Evolutionary conservation across 148 eudicot genomes (phyloP).

Genomic region (Silene conica): DNA sequence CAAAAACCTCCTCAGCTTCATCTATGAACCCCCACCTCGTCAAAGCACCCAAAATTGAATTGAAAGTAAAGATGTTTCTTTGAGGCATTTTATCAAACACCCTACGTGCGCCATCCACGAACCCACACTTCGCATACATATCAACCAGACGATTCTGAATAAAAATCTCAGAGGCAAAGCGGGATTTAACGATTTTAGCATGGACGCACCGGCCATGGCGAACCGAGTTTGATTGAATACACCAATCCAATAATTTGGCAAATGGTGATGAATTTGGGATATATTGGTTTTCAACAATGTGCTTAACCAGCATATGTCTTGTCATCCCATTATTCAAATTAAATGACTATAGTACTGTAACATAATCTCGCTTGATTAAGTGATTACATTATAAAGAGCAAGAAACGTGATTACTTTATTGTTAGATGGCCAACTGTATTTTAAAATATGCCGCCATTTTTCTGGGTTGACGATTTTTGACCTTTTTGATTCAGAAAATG

Average conservation of each 20-base stretch:
- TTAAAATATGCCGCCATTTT: slow-evolving; percentile 10
- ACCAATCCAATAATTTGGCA: slow-evolving; percentile 53
- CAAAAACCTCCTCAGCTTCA: slow-evolving; percentile 50
- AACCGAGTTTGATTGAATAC: slow-evolving; percentile 53
- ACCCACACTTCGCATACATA: slow-evolving; percentile 59
- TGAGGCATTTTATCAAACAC: slow-evolving; percentile 69
- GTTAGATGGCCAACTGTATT: slow-evolving; percentile 6
- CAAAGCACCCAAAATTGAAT: slow-evolving; percentile 47
- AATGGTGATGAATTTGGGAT: slow-evolving; percentile 58
- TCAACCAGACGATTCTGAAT: slow-evolving; percentile 75
- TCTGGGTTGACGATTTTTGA: no score
- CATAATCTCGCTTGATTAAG: not conserved
- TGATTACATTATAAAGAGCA: not conserved
- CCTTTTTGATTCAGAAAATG: no score
- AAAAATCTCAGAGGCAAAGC: slow-evolving; percentile 49
- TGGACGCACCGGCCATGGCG: slow-evolving; percentile 41
- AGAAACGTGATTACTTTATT: not conserved
- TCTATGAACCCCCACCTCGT: slow-evolving; percentile 43
- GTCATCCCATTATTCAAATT: slow-evolving; percentile 57
- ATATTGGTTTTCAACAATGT: slow-evolving; percentile 26
- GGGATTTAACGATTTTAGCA: slow-evolving; percentile 59
- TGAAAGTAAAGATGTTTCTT: slow-evolving; percentile 57
- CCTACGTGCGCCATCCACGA: slow-evolving; percentile 41
- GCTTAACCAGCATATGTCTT: slow-evolving; percentile 37
- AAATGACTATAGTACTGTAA: no score